Percentiles rank a stretch among this genome's conserved stretches.
Conservation (phyloP, 139 green algal genomes). For the Trebouxia sp. region DNA sequence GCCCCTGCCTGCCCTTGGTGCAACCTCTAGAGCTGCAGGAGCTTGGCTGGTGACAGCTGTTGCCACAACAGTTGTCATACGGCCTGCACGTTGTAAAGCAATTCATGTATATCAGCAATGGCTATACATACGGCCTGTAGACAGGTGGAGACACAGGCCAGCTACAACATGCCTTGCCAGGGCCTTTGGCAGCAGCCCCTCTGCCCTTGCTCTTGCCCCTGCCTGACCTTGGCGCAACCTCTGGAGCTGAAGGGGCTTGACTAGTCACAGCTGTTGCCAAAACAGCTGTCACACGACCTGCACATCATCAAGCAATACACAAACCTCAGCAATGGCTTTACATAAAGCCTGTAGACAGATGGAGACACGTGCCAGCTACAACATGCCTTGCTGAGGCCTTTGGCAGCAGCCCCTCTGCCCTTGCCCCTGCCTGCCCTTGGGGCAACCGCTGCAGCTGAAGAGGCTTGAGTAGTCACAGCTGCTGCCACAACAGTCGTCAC, state of each 20-base stretch:
- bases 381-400: not conserved
- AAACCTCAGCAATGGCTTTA: too few species aligned
- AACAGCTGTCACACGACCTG: not conserved
- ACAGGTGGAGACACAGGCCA: too few species aligned
- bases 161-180: too few species aligned
- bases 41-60: not conserved
- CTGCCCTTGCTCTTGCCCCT: not conserved
- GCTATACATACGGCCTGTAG: too few species aligned
- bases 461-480: not conserved
- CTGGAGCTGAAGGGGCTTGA: not conserved
- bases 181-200: not conserved
- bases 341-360: too few species aligned
- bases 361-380: too few species aligned
- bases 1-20: not conserved
- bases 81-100: not conserved
- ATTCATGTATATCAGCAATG: too few species aligned
- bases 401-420: not conserved
- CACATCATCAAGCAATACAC: too few species aligned
- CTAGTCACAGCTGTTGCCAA: constrained; percentile 4
- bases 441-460: not conserved
- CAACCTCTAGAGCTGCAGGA: not conserved
- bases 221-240: not conserved
- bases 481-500: not conserved
- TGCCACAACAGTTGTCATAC: not conserved
- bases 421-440: not conserved